Base-by-base conservation (phyloP, 371 early-diverging fungal genomes). In the Dichotomocladium elegans region DNA sequence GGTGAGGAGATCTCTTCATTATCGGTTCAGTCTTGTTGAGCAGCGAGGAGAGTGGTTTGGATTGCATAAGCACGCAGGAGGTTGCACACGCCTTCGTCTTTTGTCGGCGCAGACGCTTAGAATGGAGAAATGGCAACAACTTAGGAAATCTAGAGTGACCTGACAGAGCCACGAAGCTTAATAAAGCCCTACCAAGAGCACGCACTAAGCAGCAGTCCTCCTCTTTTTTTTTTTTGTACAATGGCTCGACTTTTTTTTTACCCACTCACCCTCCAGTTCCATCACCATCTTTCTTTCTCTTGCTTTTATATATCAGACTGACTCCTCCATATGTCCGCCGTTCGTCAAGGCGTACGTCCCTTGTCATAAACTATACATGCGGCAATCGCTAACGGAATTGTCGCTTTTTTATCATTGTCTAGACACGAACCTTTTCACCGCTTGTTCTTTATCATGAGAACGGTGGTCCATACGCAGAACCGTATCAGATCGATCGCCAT, bases 401-500 rank as follows among this genome's bases (percentile, higher is more conserved):
- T n/a, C n/a, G n/a, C n/a, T n/a, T 17, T 27, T 35, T 15, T 17
- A 6, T 41, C 34, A 15, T 15, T 21, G 7, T n/a, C 33, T 27
- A 34, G 40, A 26, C 35, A 41, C 61, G 52, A 22, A 34, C 31
- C 9, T 63, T 63, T 41, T 28, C 47, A 19, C 63, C 63, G 12
- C 14, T 63, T 6, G 55, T 63, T 27, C 14, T 63, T n/a, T 63
- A 52, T 12, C 50, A 63, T 51, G 63, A 63, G 28, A 33, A 46
- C 12, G n/a, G n/a, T n/a, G n/a, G n/a, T n/a, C 56, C 61, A n/a
- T 55, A 51, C 12, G 15, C 10, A 55, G 35, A 14, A 24, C 41
- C 53, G 31, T 44, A 40, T 24, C 53, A 64, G 58, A 70, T 76
- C 37, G 63, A 74, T 19, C 51, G 61, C 29, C 67, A 74, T 51